Evolutionary conservation across 2,329 filamentous ascomycete genomes (phyloP), one percentile per base, ranked within the genome.

Genomic region (Penicillium sp.): DNA sequence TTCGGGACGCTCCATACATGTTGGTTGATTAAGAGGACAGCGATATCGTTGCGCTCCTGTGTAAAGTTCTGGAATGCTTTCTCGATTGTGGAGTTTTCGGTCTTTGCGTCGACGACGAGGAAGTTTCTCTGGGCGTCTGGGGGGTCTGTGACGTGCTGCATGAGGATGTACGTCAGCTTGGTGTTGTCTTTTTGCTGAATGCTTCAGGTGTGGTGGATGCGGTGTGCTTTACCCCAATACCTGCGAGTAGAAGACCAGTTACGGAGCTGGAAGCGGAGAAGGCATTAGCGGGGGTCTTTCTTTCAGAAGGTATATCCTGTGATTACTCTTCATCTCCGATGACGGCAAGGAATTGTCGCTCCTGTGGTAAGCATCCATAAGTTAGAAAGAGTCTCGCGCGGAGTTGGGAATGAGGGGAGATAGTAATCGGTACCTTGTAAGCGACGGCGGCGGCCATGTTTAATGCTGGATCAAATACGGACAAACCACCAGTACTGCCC

Each of bases 61-160:
- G 93, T 97, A 79, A 97, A 98, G 68, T 85, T 86, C 67, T 96
- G 90, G 76, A 99, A 99, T 9, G 93, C 90, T 41, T 89, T 86
- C 79, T 98, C 95, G 74, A 99, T 97, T 61, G 91, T 84, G 3
- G 91, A 83, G 57, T 86, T 95, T 69, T 97, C 93, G 44, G 94
- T 99, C 85, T 98, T 98, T 76, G 80, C 83, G 79, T 99, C 94
- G 65, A 99, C 95, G 60, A 99, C 92, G 9, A 99, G 88, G 82
- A 97, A 99, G 85, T 99, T 99, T 84, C 97, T 96, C 76, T 97
- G 91, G 45, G 91, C 87, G 75, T 96, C 92, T 49, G 94, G 92
- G 7, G 92, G 90, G 58, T 90, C 85, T 17, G 93, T 96, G 66
- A 98, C 93, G 78, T 98, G 94, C 93, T 97, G 67, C 51, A 29